These are phyloP conservation scores for Eutypa lata DNA, from an alignment of 2,329 filamentous ascomycete genomes.

Conservation along the genomic window DNA sequence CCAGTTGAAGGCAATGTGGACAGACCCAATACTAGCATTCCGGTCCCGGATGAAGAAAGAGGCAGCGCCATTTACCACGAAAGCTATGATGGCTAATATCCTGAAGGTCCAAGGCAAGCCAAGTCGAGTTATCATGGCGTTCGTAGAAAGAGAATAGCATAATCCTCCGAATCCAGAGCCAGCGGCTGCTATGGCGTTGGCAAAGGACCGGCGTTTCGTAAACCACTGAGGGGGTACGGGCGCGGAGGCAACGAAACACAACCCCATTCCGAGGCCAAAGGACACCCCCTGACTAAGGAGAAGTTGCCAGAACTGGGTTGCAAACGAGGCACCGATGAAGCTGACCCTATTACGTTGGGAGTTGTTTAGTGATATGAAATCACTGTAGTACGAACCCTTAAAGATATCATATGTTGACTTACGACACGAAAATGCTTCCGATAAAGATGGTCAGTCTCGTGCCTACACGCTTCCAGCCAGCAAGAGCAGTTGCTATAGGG, in stretches of 20 bases:
- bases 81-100: conserved; percentile 41
- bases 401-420: too few species aligned
- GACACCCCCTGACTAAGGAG: conserved; percentile 71
- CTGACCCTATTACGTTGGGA: conserved; percentile 36
- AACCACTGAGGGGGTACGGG: conserved; percentile 75
- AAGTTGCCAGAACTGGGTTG: conserved; percentile 68
- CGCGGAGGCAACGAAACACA: conserved; percentile 68
- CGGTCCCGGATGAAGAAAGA: conserved; percentile 65
- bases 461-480: conserved; percentile 56
- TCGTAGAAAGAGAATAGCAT: conserved; percentile 63
- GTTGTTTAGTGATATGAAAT: not conserved
- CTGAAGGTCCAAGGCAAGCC: conserved; percentile 59
- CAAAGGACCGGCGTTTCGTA: conserved; percentile 61
- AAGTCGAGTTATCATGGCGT: conserved; percentile 64
- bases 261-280: conserved; percentile 77
- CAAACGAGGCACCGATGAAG: conserved; percentile 69
- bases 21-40: conserved; percentile 67
- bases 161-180: conserved; percentile 75
- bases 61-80: conserved; percentile 52
- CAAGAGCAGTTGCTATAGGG: conserved; percentile 58
- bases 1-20: conserved; percentile 64
- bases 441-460: conserved; percentile 62
- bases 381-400: not conserved
- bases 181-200: conserved; percentile 65
- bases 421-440: conserved; percentile 62